Percentiles rank a stretch among this genome's conserved stretches.
These are phyloP conservation scores for Taphrina communis DNA, from an alignment of 1,139 yeast species.

Conservation along the genomic window DNA sequence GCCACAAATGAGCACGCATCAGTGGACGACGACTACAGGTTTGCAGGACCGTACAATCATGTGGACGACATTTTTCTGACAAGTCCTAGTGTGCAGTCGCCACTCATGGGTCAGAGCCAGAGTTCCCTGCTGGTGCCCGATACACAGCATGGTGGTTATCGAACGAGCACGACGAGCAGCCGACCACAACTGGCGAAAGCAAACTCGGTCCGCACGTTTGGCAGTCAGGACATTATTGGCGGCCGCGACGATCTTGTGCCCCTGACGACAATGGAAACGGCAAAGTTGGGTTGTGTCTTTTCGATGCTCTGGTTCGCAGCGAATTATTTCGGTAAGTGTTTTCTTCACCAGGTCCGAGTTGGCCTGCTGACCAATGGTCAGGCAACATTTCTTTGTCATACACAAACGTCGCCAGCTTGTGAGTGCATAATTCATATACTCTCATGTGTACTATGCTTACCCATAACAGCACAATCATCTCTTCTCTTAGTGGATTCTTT, in stretches of 20 bases:
- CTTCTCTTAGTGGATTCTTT: constrained; percentile 91
- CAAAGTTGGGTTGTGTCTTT: constrained; percentile 74
- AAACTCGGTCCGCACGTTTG: constrained; percentile 32
- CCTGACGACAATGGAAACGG: constrained; percentile 51
- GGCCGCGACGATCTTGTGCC: constrained; percentile 25
- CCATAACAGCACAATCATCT: constrained; percentile 76
- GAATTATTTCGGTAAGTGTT: constrained; percentile 83
- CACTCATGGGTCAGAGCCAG: neutral
- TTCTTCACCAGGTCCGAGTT: constrained; percentile 57
- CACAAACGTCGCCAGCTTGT: constrained; percentile 42
- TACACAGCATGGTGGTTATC: neutral
- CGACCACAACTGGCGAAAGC: constrained; percentile 28
- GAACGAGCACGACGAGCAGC: neutral
- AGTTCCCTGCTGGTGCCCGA: neutral
- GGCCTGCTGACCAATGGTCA: constrained; percentile 58
- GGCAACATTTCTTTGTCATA: constrained; percentile 36
- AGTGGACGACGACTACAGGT: neutral
- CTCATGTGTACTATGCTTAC: constrained; percentile 5
- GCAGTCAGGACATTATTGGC: constrained; percentile 31
- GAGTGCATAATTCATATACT: neutral
- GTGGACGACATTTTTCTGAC: neutral
- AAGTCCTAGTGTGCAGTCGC: constrained; percentile 12
- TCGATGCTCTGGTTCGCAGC: constrained; percentile 89
- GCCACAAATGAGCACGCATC: neutral
- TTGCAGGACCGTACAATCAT: neutral